A percentile compares a stretch with the other conserved stretches of the same genome.
Evolutionary conservation across 2,329 filamentous ascomycete species (phyloP).

Genomic region (Sporothrix luriei): DNA sequence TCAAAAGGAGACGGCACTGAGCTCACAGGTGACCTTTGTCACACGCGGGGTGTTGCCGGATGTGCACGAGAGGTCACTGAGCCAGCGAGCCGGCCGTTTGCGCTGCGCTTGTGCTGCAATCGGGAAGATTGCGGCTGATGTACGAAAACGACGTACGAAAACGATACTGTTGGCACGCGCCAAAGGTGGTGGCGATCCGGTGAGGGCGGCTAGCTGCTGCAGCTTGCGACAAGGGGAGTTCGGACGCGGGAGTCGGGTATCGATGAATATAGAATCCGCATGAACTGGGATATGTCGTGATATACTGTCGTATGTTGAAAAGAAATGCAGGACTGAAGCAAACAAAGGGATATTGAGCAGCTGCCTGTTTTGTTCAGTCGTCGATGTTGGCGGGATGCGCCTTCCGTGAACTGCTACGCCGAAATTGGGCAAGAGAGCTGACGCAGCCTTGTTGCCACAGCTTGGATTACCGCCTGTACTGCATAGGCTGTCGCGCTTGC

Average conservation of each 20-base stretch:
- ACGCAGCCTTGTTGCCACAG: slow-evolving; percentile 36
- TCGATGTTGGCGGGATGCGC: slow-evolving; percentile 22
- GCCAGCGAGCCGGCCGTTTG: not conserved
- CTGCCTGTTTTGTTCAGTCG: slow-evolving; percentile 16
- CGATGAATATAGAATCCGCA: not conserved
- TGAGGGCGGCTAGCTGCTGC: slow-evolving; percentile 7
- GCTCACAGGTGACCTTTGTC: slow-evolving; percentile 11
- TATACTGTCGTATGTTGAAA: not conserved
- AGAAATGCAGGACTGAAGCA: not conserved
- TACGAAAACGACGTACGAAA: not conserved
- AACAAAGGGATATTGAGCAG: not conserved
- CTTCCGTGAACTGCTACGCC: slow-evolving; percentile 19
- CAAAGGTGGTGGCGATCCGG: slow-evolving; percentile 2
- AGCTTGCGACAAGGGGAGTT: not conserved
- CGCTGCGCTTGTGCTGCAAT: not conserved
- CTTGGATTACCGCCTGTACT: not conserved
- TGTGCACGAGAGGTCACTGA: not conserved
- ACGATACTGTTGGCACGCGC: not conserved
- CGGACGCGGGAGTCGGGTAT: not conserved
- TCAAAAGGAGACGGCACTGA: slow-evolving; percentile 6
- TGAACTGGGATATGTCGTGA: not conserved
- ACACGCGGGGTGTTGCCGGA: slow-evolving; percentile 8
- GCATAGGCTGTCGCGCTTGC: slow-evolving; percentile 12
- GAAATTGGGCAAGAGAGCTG: slow-evolving; percentile 28
- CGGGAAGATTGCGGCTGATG: slow-evolving; percentile 5